Percentiles rank a stretch among this genome's conserved stretches.
These are phyloP conservation scores for Lipomyces sp. DNA, from an alignment of 805 yeast genomes.

Conservation along the genomic window DNA sequence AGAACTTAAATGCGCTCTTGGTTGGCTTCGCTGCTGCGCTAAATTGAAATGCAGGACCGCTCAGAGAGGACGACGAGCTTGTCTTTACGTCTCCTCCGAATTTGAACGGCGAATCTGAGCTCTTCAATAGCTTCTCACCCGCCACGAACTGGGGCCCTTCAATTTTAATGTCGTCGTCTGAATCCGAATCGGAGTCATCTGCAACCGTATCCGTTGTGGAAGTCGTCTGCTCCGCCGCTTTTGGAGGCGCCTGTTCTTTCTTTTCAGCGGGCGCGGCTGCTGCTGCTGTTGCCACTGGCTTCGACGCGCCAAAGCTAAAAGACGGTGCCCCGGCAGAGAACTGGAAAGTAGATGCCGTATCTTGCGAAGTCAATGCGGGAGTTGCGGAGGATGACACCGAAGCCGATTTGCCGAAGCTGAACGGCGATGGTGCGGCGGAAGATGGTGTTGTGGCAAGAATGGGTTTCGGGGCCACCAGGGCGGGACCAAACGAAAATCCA, in stretches of 20 bases:
- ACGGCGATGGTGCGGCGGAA: background rate
- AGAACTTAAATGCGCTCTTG: slow-evolving; percentile 9
- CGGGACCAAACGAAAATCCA: slow-evolving; percentile 14
- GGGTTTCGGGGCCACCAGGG: too few relatives aligned
- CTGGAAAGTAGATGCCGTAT: too few relatives aligned
- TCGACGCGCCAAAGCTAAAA: too few relatives aligned
- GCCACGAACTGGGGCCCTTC: slow-evolving; percentile 13
- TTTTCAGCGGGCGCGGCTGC: too few relatives aligned
- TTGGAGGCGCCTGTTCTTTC: too few relatives aligned
- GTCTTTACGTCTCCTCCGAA: background rate
- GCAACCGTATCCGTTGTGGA: background rate
- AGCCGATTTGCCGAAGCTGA: background rate
- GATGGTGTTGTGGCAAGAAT: background rate
- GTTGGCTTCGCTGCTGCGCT: background rate
- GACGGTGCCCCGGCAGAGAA: too few relatives aligned
- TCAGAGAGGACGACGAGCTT: background rate
- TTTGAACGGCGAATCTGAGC: slow-evolving; percentile 8
- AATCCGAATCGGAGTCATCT: slow-evolving; percentile 1
- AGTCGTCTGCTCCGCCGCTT: too few relatives aligned
- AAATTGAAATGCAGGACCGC: slow-evolving; percentile 15
- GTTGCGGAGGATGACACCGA: background rate
- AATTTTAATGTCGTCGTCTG: slow-evolving; percentile 3
- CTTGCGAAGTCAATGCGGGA: too few relatives aligned
- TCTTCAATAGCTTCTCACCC: background rate
- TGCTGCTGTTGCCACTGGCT: too few relatives aligned